Evolutionary conservation across 1,284 basidiomycete genomes (phyloP).

Genomic region (Gymnopus androsaceus): DNA sequence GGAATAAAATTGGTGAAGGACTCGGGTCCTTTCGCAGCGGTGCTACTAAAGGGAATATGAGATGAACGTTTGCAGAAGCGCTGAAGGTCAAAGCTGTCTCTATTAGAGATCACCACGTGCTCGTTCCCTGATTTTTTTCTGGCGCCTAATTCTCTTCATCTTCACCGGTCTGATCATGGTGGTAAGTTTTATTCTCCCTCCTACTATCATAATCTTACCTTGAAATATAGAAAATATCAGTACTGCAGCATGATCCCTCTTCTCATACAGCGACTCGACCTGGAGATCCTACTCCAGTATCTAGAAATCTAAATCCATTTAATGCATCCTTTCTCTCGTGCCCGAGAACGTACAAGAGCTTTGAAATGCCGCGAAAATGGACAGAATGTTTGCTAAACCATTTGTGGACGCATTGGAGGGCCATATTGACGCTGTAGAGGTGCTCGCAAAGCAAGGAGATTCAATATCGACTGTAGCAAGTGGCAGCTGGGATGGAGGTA

Average conservation of each 20-base stretch:
- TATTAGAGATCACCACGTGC: too few relatives aligned
- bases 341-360: conserved; percentile 92
- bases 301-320: conserved; percentile 90
- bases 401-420: conserved; percentile 92
- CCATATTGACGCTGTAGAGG: conserved; percentile 95
- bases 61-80: too few relatives aligned
- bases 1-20: too few relatives aligned
- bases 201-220: too few relatives aligned
- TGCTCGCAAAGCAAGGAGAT: conserved; percentile 77
- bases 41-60: too few relatives aligned
- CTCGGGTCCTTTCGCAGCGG: too few relatives aligned
- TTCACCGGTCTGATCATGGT: too few relatives aligned
- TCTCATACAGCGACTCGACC: conserved; percentile 69
- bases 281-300: conserved; percentile 85
- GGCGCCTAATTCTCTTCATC: too few relatives aligned
- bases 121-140: too few relatives aligned
- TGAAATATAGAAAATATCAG: conserved; percentile 85
- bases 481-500: conserved; percentile 94
- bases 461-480: conserved; percentile 85
- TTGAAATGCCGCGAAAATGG: conserved; percentile 96
- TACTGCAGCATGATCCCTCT: conserved; percentile 82
- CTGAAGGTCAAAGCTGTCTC: too few relatives aligned
- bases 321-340: conserved; percentile 93
- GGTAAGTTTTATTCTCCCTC: too few relatives aligned
- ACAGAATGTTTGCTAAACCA: conserved; percentile 95